phyloP scores from a whole-genome alignment of 2,329 filamentous ascomycete species.

The Hypomyces rosellus region DNA sequence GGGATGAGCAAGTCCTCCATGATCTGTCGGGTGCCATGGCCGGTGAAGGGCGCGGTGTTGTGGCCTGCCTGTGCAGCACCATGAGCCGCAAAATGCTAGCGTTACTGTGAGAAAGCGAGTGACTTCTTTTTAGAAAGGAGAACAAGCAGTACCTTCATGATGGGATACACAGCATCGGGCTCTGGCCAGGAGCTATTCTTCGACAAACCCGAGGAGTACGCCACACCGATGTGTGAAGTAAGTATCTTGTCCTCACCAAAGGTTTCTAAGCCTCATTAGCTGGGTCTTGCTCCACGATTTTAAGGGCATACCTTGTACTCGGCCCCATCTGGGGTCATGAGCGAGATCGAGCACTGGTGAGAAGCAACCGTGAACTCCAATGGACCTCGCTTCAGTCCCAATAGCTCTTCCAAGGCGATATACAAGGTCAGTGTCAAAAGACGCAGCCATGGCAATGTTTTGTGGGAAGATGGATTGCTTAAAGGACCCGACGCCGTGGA shows the following conservation, averaged over 20 bases:
- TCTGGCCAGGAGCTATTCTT: constrained; percentile 9
- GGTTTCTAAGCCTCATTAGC: neutral
- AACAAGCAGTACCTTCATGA: constrained; percentile 1
- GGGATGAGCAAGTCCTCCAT: constrained; percentile 6
- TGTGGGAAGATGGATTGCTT: constrained; percentile 10
- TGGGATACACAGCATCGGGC: constrained; percentile 5
- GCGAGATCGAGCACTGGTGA: constrained; percentile 9
- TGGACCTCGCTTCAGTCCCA: constrained; percentile 6
- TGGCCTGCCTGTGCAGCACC: neutral
- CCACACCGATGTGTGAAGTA: constrained; percentile 6
- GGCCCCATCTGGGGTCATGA: constrained; percentile 9
- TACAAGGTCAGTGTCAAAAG: constrained; percentile 7
- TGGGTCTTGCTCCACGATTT: no score
- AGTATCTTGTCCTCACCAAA: constrained; percentile 11
- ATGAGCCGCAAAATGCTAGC: constrained; percentile 1
- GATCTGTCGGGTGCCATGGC: constrained; percentile 4
- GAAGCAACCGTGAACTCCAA: constrained; percentile 9
- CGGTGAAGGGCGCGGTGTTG: constrained; percentile 9
- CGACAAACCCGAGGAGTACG: constrained; percentile 8
- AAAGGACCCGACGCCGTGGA: constrained; percentile 3
- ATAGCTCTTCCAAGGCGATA: constrained; percentile 9
- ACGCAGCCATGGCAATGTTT: constrained; percentile 8
- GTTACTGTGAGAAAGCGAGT: neutral
- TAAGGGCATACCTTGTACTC: constrained; percentile 1
- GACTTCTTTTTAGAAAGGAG: neutral